Evolutionary conservation across 2,329 filamentous ascomycete species (phyloP).

Genomic region (Phialophora verrucosa): DNA sequence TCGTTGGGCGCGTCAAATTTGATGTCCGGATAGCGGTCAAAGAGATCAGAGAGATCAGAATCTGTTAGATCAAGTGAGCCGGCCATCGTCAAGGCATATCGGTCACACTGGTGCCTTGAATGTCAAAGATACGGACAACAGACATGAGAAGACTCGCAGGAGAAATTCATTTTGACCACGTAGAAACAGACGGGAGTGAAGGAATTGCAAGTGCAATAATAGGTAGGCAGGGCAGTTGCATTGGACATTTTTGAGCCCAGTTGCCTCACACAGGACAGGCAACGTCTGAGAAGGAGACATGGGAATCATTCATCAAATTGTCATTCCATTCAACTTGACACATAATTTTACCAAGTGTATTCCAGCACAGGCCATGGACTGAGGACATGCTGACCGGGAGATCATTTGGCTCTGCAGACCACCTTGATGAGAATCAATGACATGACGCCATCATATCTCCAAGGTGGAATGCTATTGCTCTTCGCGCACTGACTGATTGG

Average conservation of each 20-base stretch:
- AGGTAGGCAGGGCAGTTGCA: not conserved
- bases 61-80: slow-evolving; percentile 20
- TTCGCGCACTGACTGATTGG: slow-evolving; percentile 41
- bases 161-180: not conserved
- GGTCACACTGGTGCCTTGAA: not conserved
- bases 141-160: not conserved
- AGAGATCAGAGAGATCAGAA: slow-evolving; percentile 28
- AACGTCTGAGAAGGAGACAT: not conserved
- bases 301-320: slow-evolving; percentile 1
- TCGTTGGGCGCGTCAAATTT: slow-evolving; percentile 28
- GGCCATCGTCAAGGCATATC: slow-evolving; percentile 14
- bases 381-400: slow-evolving; percentile 17
- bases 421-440: slow-evolving; percentile 24
- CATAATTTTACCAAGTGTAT: slow-evolving; percentile 33
- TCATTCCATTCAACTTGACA: slow-evolving; percentile 3
- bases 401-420: slow-evolving; percentile 28
- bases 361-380: slow-evolving; percentile 27
- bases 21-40: slow-evolving; percentile 37
- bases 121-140: not conserved
- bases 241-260: not conserved
- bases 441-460: slow-evolving; percentile 34
- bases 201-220: not conserved
- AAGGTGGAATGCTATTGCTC: slow-evolving; percentile 33
- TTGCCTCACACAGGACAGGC: not conserved
- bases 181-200: not conserved